A percentile compares a stretch with the other conserved stretches of the same genome.
Evolutionary conservation across 2,329 filamentous ascomycete genomes (phyloP).

Genomic region (Clarireedia sp.): DNA sequence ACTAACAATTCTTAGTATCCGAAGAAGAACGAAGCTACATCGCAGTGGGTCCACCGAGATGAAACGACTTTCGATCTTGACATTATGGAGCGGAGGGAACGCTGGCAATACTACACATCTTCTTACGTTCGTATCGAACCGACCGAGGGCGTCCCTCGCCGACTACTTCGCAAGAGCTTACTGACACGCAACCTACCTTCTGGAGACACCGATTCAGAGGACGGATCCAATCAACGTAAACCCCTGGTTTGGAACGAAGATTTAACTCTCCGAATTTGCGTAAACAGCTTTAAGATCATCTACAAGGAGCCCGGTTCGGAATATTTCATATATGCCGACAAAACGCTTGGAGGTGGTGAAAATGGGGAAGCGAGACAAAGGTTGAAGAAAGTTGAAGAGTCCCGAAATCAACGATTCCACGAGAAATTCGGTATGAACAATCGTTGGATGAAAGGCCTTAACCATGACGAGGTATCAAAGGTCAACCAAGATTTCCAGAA

Average conservation of each 20-base stretch:
- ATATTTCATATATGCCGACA: slow-evolving; percentile 54
- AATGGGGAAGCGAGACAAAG: slow-evolving; percentile 27
- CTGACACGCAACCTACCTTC: slow-evolving; percentile 62
- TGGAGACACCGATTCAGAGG: slow-evolving; percentile 54
- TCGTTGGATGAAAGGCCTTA: slow-evolving; percentile 41
- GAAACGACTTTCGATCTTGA: slow-evolving; percentile 79
- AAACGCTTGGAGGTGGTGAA: slow-evolving; percentile 31
- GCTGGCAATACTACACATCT: slow-evolving; percentile 94
- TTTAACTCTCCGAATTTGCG: slow-evolving; percentile 63
- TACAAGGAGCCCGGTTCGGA: slow-evolving; percentile 65
- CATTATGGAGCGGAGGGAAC: slow-evolving; percentile 73
- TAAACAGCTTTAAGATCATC: slow-evolving; percentile 72
- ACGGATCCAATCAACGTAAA: slow-evolving; percentile 50
- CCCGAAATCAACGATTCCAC: slow-evolving; percentile 37
- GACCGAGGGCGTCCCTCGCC: slow-evolving; percentile 67
- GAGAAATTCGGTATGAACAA: slow-evolving; percentile 46
- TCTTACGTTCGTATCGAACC: slow-evolving; percentile 83
- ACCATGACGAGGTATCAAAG: slow-evolving; percentile 41
- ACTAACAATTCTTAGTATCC: slow-evolving; percentile 47
- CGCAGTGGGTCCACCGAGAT: slow-evolving; percentile 63
- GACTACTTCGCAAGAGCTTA: slow-evolving; percentile 56
- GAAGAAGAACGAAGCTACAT: slow-evolving; percentile 56
- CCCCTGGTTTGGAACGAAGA: slow-evolving; percentile 57
- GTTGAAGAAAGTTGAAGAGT: slow-evolving; percentile 29
- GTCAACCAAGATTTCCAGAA: slow-evolving; percentile 39